A percentile compares a stretch with the other conserved stretches of the same genome.
Conservation (phyloP, 305 asterid genomes). For the Solanum hybrid region DNA sequence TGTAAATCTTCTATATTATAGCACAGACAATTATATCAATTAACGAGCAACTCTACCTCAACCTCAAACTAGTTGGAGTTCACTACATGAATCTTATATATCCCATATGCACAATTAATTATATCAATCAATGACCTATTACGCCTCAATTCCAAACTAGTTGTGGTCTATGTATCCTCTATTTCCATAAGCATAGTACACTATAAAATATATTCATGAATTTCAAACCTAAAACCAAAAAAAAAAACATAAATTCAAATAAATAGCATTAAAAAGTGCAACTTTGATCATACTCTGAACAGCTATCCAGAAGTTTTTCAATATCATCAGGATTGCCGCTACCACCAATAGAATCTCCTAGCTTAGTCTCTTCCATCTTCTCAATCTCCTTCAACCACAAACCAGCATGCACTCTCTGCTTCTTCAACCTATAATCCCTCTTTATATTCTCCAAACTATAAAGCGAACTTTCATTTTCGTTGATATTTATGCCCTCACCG, state of each 20-base stretch:
- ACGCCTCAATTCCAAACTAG: background rate
- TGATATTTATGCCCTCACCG: background rate
- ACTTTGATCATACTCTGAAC: conserved; percentile 50
- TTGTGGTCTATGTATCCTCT: background rate
- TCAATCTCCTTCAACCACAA: conserved; percentile 92
- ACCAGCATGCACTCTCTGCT: conserved; percentile 78
- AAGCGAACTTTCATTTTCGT: conserved; percentile 24
- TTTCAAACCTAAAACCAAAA: background rate
- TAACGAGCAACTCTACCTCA: background rate
- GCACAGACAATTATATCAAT: too few relatives aligned
- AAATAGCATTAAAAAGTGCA: background rate
- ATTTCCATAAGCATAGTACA: background rate
- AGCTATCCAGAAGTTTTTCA: conserved; percentile 69
- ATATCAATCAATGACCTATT: background rate
- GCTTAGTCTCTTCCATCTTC: conserved; percentile 72
- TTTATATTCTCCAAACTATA: conserved; percentile 69
- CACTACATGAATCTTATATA: background rate
- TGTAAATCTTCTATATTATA: background rate
- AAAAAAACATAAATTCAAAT: background rate
- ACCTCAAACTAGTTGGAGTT: background rate
- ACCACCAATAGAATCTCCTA: conserved; percentile 39
- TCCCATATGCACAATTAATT: background rate
- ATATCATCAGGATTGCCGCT: conserved; percentile 46
- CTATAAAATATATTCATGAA: background rate
- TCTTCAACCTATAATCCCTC: conserved; percentile 72